These are phyloP conservation scores for Dactylellina haptotyla DNA, from an alignment of 2,329 filamentous ascomycete species.

Conservation along the genomic window DNA sequence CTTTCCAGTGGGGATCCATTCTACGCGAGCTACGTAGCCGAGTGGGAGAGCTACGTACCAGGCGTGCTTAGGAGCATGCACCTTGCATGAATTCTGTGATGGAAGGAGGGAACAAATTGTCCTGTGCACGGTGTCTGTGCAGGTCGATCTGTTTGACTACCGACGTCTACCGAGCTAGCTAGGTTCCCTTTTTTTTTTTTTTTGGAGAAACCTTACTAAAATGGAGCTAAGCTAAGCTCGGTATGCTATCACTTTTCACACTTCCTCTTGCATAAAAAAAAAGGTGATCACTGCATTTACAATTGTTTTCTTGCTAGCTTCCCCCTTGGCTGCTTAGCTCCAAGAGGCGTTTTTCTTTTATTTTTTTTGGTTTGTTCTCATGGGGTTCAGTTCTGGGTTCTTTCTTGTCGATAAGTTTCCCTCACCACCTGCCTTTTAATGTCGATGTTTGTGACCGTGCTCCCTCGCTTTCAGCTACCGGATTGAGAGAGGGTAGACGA, in stretches of 20 bases:
- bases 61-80: conserved; percentile 6
- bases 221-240: no score
- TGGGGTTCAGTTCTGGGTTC: no score
- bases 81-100: background rate
- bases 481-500: conserved; percentile 2
- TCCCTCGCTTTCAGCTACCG: conserved; percentile 6
- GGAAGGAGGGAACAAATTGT: background rate
- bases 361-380: no score
- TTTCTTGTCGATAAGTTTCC: conserved; percentile 1
- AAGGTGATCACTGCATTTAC: no score
- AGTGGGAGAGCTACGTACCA: background rate
- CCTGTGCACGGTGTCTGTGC: no score
- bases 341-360: no score
- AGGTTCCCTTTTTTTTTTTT: background rate
- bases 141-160: background rate
- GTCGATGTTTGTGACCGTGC: background rate
- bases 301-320: no score
- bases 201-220: no score
- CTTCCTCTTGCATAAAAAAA: no score
- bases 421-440: conserved; percentile 7
- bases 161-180: background rate
- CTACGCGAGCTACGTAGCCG: conserved; percentile 15
- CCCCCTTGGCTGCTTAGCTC: no score
- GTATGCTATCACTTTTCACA: no score
- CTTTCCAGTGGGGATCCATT: background rate